Percentiles rank a stretch among this genome's conserved stretches.
phyloP scores from a whole-genome alignment of 148 eudicot genomes.

The Salicornia ramosissima region DNA sequence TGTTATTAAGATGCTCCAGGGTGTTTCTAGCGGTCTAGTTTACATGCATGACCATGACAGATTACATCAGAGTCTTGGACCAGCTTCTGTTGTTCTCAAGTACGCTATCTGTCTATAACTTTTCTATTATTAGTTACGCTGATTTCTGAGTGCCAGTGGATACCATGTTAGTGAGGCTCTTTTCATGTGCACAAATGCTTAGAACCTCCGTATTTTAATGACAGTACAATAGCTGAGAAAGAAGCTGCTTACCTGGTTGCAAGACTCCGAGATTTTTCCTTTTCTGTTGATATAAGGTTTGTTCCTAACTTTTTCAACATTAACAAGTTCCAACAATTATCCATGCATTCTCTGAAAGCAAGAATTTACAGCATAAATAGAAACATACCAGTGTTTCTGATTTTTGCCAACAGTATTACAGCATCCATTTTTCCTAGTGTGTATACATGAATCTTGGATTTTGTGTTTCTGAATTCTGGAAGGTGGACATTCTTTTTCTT shows the following conservation, averaged over 20 bases:
- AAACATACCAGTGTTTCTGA: too few species aligned
- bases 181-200: conserved; percentile 5
- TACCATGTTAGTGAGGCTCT: conserved; percentile 5
- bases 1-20: conserved; percentile 63
- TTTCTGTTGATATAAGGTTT: conserved; percentile 93
- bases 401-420: not conserved
- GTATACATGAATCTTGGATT: not conserved
- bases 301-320: not conserved
- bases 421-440: not conserved
- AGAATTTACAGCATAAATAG: not conserved
- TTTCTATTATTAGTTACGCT: not conserved
- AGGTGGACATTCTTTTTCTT: too few species aligned
- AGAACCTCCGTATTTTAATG: conserved; percentile 14
- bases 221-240: conserved; percentile 76
- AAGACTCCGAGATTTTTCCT: conserved; percentile 87
- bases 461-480: not conserved
- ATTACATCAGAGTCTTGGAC: conserved; percentile 98
- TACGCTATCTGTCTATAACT: conserved; percentile 28
- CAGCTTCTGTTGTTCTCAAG: conserved; percentile 96
- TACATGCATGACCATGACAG: conserved; percentile 91
- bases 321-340: not conserved
- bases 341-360: not conserved
- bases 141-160: conserved; percentile 6
- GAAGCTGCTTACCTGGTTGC: conserved; percentile 80
- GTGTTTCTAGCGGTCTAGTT: conserved; percentile 60